These are phyloP conservation scores for Sphaerobolus stellatus DNA, from an alignment of 1,284 basidiomycete genomes.

Conservation along the genomic window DNA sequence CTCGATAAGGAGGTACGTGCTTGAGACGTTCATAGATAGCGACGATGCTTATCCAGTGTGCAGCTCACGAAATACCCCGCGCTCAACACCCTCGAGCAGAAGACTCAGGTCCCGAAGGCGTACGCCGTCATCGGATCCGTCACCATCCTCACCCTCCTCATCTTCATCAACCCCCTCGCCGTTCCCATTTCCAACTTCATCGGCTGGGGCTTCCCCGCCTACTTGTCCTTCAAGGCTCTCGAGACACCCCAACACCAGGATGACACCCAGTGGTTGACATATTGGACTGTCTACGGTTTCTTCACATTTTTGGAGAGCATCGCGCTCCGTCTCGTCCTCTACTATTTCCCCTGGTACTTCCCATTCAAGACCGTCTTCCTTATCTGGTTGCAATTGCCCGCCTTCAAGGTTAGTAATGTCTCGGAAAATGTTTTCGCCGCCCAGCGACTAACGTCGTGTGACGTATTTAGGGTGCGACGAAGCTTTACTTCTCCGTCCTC, in stretches of 20 bases:
- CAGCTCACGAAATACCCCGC: slow-evolving; percentile 92
- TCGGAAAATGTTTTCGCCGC: slow-evolving; percentile 5
- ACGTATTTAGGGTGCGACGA: slow-evolving; percentile 69
- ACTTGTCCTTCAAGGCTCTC: slow-evolving; percentile 83
- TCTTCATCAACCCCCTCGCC: slow-evolving; percentile 81
- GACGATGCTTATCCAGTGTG: slow-evolving; percentile 12
- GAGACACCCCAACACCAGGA: slow-evolving; percentile 72
- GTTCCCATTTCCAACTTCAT: slow-evolving; percentile 81
- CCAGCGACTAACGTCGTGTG: slow-evolving; percentile 11
- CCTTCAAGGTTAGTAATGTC: slow-evolving; percentile 66
- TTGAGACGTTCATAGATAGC: too few species aligned
- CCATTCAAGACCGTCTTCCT: slow-evolving; percentile 87
- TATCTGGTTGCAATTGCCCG: slow-evolving; percentile 83
- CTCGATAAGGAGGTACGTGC: slow-evolving; percentile 91
- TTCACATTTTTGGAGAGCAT: slow-evolving; percentile 85
- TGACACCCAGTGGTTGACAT: slow-evolving; percentile 86
- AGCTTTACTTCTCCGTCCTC: slow-evolving; percentile 62
- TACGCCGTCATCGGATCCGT: slow-evolving; percentile 82
- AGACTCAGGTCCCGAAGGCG: slow-evolving; percentile 91
- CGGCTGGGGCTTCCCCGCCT: slow-evolving; percentile 82
- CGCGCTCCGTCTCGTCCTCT: slow-evolving; percentile 70
- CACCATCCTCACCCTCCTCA: slow-evolving; percentile 63
- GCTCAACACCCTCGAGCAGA: slow-evolving; percentile 81
- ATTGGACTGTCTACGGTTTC: slow-evolving; percentile 85
- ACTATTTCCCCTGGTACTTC: slow-evolving; percentile 88